phyloP scores from a whole-genome alignment of 441 rosid species.

The Manihot esculenta region DNA sequence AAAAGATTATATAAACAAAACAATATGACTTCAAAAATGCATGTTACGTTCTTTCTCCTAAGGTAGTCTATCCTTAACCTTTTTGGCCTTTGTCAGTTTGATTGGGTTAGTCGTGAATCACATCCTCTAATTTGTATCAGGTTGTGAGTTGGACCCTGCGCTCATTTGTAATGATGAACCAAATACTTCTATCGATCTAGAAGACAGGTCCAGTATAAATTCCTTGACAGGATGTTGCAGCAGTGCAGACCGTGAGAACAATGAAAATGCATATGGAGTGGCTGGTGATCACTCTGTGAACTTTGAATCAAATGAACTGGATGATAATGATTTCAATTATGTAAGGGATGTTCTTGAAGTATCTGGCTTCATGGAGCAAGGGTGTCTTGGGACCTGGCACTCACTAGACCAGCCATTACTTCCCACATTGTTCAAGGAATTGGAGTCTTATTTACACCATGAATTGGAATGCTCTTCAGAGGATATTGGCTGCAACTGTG shows the following conservation, averaged over 20 bases:
- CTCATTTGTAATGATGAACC: slow-evolving; percentile 6
- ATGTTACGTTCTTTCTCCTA: background rate
- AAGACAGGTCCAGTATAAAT: slow-evolving; percentile 14
- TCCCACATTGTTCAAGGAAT: slow-evolving; percentile 52
- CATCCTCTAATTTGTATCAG: slow-evolving; percentile 26
- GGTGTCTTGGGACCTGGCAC: slow-evolving; percentile 48
- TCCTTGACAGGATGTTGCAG: background rate
- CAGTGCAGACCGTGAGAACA: slow-evolving; percentile 15
- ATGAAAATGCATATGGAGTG: slow-evolving; percentile 15
- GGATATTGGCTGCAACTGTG: slow-evolving; percentile 24
- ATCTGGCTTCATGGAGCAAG: slow-evolving; percentile 57
- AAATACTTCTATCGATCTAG: slow-evolving; percentile 1
- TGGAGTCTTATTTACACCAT: slow-evolving; percentile 36
- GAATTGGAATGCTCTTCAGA: slow-evolving; percentile 32
- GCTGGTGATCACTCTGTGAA: slow-evolving; percentile 15
- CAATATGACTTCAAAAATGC: background rate
- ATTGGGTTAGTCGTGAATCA: background rate
- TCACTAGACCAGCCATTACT: slow-evolving; percentile 65
- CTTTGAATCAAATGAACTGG: slow-evolving; percentile 25
- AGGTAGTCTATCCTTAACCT: background rate
- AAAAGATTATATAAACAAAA: background rate
- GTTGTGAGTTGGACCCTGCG: slow-evolving; percentile 25
- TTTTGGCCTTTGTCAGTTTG: background rate
- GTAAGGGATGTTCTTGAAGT: slow-evolving; percentile 53
- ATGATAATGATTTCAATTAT: slow-evolving; percentile 46